Percentiles rank a stretch among this genome's conserved stretches.
Conservation (phyloP, 2,329 filamentous ascomycete genomes). For the Clonostachys rhizophaga region DNA sequence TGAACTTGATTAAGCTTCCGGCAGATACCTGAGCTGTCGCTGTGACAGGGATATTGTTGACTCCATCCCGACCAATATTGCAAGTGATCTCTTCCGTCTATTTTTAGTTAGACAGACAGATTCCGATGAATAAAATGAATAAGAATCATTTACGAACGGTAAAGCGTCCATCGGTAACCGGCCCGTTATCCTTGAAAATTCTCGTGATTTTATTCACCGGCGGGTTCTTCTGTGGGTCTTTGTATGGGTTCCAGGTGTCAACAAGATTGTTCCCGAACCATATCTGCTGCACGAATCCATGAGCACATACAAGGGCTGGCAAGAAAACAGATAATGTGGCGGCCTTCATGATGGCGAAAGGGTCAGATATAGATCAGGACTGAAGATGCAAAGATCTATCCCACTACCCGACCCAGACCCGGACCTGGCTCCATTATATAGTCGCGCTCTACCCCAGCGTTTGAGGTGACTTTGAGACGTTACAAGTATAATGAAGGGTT, state of each 20-base stretch:
- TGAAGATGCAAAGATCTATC: too few species aligned
- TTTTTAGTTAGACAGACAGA: too few species aligned
- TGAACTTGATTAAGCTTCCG: constrained; percentile 26
- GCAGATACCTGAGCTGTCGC: constrained; percentile 19
- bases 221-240: constrained; percentile 15
- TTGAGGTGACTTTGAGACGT: too few species aligned
- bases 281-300: constrained; percentile 14
- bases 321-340: neutral
- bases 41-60: constrained; percentile 18
- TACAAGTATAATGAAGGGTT: too few species aligned
- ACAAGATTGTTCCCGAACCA: constrained; percentile 12
- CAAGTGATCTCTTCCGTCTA: constrained; percentile 17
- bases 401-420: too few species aligned
- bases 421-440: too few species aligned
- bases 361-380: too few species aligned
- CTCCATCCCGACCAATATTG: constrained; percentile 7
- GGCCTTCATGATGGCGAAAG: neutral
- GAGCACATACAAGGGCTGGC: constrained; percentile 4
- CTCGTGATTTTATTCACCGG: constrained; percentile 15
- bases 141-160: constrained; percentile 1
- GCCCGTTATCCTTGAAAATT: constrained; percentile 16
- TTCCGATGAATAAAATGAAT: too few species aligned
- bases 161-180: constrained; percentile 15
- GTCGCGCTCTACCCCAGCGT: too few species aligned
- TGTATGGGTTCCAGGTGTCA: constrained; percentile 17